Evolutionary conservation across 495 filamentous ascomycete genomes (phyloP).

Genomic region (Xylaria flabelliformis): DNA sequence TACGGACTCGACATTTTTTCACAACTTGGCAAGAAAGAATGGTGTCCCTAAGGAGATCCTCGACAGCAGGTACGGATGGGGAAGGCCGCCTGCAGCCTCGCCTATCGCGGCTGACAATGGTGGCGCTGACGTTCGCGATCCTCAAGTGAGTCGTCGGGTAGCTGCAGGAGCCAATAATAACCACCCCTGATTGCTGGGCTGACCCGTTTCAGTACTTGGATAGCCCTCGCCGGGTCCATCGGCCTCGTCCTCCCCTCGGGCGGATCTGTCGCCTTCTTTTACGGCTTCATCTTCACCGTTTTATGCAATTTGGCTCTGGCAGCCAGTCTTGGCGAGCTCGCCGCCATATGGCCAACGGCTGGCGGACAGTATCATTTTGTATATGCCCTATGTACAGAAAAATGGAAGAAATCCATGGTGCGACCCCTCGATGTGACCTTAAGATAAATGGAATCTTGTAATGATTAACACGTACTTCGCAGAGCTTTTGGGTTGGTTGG

Average conservation of each 20-base stretch:
- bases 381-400: constrained; percentile 45
- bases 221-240: constrained; percentile 45
- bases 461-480: constrained; percentile 22
- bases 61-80: constrained; percentile 24
- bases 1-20: not conserved
- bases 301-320: constrained; percentile 52
- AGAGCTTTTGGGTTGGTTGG: constrained; percentile 50
- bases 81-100: constrained; percentile 41
- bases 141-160: constrained; percentile 39
- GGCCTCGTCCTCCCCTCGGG: constrained; percentile 44
- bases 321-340: constrained; percentile 56
- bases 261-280: constrained; percentile 42
- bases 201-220: constrained; percentile 38
- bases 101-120: constrained; percentile 41
- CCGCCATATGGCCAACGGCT: constrained; percentile 58
- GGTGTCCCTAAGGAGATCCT: constrained; percentile 17
- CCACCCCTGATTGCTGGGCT: not conserved
- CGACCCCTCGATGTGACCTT: not conserved
- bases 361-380: constrained; percentile 61
- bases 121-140: constrained; percentile 45
- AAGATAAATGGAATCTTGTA: not conserved
- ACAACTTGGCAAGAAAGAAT: constrained; percentile 22
- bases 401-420: constrained; percentile 43
- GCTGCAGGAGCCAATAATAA: constrained; percentile 12
- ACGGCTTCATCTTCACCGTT: constrained; percentile 48